Evolutionary conservation across 225 moss, liverwort and hornwort species (phyloP), one percentile per base, ranked within the genome.

Genomic region (Rhytidiadelphus loreus): DNA sequence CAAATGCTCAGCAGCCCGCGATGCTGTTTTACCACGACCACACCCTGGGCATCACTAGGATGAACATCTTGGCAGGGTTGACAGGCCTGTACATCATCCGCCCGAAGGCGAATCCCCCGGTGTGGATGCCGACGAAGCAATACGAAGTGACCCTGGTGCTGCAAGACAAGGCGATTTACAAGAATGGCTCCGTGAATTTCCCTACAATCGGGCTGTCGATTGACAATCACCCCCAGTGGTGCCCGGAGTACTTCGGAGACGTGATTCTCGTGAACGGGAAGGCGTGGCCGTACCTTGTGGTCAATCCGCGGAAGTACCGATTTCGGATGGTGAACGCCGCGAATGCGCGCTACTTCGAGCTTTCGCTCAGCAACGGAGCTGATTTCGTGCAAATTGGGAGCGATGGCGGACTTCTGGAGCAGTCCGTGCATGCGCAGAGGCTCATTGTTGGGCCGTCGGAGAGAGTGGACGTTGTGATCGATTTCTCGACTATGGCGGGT

Each of bases 1-100:
- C 89, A 5, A 98, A 98, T 63, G 62, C 74, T 7, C 85, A 93
- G 35, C 86, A 69, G 21, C 90, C 95, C 6, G 79, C 91, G 30
- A 87, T 94, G 92, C 70, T 97, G 13, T 97, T 93, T 93, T 97
- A 97, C 84, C 95, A 97, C 55, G 97, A 97, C 85, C 97, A 97
- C 85, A 86, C 89, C 4, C 22, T 92, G 41, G 96, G 97, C 28
- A 89, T 96, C 74, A 95, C 96, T 33, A 88, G 97, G 14, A 21
- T 95, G 74, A 96, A 95, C 89, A 89, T 92, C 69, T 33, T 94
- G 33, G 88, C 95, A 3, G 97, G 97, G 23, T 60, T 97, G 52
- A 18, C 90, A 4, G 97, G 97, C 22, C 64, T 92, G 8, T 96
- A 89, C 88, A 64, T 94, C 53, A 77, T 95, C 78, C 87, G 92